A percentile compares a stretch with the other conserved stretches of the same genome.
phyloP scores from a whole-genome alignment of 352 stramenopile genomes.

The Globisporangium lucens region DNA sequence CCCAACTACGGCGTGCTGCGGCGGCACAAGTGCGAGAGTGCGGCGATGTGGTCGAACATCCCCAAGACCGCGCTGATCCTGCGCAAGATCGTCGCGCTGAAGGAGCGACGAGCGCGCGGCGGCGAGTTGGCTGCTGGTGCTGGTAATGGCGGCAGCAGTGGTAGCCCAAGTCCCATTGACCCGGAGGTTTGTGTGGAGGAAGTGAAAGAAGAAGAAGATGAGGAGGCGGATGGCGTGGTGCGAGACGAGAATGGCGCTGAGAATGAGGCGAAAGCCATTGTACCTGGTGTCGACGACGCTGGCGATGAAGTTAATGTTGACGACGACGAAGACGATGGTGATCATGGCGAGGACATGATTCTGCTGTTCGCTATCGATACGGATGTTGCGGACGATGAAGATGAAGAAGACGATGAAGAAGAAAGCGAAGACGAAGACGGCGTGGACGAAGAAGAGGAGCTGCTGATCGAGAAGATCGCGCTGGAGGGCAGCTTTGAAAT shows the following conservation, averaged over 20 bases:
- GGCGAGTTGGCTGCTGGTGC: not conserved
- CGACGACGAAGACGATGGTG: not conserved
- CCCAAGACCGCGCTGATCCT: not conserved
- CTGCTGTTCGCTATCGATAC: not conserved
- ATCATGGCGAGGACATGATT: not conserved
- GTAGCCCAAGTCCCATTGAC: not conserved
- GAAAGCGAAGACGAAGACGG: not conserved
- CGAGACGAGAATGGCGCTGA: not conserved
- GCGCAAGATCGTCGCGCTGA: not conserved
- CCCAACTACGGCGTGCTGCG: conserved; percentile 29
- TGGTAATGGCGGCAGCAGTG: not conserved
- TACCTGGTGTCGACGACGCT: not conserved
- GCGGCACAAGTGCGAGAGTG: conserved; percentile 4
- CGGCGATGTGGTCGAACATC: not conserved
- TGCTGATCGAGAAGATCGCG: not conserved
- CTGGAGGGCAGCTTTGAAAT: not conserved
- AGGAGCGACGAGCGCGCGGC: not conserved
- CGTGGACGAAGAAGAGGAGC: not conserved
- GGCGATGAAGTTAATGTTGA: not conserved
- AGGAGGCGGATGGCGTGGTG: not conserved
- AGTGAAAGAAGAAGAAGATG: not conserved
- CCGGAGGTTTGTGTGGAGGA: not conserved
- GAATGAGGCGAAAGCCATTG: too few relatives aligned
- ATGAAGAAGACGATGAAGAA: not conserved
- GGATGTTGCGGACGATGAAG: not conserved